Conservation (phyloP, 805 yeast species). For the Barnettozyma vustinii region DNA sequence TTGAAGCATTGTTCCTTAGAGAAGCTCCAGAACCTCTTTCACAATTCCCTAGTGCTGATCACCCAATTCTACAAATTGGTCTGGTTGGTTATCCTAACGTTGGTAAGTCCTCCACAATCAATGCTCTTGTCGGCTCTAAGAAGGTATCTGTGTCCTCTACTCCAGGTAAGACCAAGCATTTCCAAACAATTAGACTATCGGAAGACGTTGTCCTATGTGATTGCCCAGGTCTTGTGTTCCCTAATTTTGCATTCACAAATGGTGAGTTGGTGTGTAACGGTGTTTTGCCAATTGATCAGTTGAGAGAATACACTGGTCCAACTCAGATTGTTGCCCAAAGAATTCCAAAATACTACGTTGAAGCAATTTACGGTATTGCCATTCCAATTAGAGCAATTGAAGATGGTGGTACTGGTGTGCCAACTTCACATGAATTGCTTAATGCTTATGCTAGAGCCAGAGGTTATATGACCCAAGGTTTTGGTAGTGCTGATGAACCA, state of each 20-base stretch:
- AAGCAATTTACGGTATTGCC: constrained; percentile 90
- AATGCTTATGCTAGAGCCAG: constrained; percentile 94
- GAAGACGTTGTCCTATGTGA: constrained; percentile 86
- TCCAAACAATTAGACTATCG: constrained; percentile 88
- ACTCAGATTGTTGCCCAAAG: constrained; percentile 78
- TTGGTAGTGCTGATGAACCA: constrained; percentile 94
- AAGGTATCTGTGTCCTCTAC: constrained; percentile 98
- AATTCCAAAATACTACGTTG: constrained; percentile 82
- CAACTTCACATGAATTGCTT: constrained; percentile 84
- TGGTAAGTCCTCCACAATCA: constrained; percentile 96
- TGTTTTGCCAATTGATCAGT: constrained; percentile 96
- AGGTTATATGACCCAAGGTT: constrained; percentile 96
- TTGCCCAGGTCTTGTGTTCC: constrained; percentile 99
- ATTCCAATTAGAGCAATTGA: constrained; percentile 68
- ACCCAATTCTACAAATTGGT: constrained; percentile 77
- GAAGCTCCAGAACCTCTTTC: constrained; percentile 70
- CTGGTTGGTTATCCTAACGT: constrained; percentile 97
- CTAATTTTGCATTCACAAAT: constrained; percentile 93
- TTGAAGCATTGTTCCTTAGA: constrained; percentile 70
- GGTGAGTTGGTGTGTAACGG: constrained; percentile 98
- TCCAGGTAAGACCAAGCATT: constrained; percentile 98
- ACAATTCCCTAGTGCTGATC: constrained; percentile 52
- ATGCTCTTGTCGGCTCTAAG: constrained; percentile 92
- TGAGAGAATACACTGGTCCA: constrained; percentile 90
- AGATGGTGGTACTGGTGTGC: constrained; percentile 87